Percentiles rank a stretch among this genome's conserved stretches.
phyloP scores from a whole-genome alignment of 768 basidiomycete species.

The Galerina marginata region DNA sequence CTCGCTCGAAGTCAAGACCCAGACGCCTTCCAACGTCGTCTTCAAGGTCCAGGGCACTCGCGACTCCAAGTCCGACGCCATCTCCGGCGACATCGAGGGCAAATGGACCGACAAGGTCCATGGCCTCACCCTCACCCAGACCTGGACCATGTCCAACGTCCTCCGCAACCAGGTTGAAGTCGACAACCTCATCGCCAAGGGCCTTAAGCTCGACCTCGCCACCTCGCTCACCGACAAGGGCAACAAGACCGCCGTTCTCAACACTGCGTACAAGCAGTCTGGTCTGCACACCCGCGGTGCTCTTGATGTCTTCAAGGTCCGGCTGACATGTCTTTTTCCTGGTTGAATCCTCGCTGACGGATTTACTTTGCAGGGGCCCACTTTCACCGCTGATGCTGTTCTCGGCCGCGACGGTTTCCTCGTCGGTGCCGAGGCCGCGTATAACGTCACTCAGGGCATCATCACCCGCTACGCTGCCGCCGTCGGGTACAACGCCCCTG shows the following conservation, averaged over 20 bases:
- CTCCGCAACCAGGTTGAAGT: slow-evolving; percentile 93
- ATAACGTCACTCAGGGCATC: slow-evolving; percentile 94
- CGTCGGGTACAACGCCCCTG: slow-evolving; percentile 93
- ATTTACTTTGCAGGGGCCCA: slow-evolving; percentile 73
- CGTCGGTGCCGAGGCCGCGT: slow-evolving; percentile 92
- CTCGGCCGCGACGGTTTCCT: slow-evolving; percentile 97
- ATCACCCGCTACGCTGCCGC: slow-evolving; percentile 93
- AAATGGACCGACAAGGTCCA: slow-evolving; percentile 92
- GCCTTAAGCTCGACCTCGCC: slow-evolving; percentile 92
- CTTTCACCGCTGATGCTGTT: slow-evolving; percentile 95
- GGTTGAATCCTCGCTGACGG: slow-evolving; percentile 4
- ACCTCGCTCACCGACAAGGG: slow-evolving; percentile 86
- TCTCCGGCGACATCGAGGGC: slow-evolving; percentile 92
- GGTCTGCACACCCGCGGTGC: slow-evolving; percentile 90
- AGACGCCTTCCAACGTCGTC: slow-evolving; percentile 85
- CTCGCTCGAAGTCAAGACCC: slow-evolving; percentile 85
- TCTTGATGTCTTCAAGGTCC: slow-evolving; percentile 94
- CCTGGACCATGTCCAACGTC: slow-evolving; percentile 94
- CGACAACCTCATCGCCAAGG: slow-evolving; percentile 96
- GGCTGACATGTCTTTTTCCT: slow-evolving; percentile 21
- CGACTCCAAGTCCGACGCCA: slow-evolving; percentile 72
- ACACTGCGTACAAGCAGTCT: slow-evolving; percentile 93
- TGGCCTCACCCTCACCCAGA: slow-evolving; percentile 92
- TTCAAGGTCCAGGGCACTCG: slow-evolving; percentile 93
- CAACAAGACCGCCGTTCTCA: slow-evolving; percentile 82